Evolutionary conservation across 2,329 filamentous ascomycete species (phyloP).

Genomic region (Pestalotiopsis sp.): DNA sequence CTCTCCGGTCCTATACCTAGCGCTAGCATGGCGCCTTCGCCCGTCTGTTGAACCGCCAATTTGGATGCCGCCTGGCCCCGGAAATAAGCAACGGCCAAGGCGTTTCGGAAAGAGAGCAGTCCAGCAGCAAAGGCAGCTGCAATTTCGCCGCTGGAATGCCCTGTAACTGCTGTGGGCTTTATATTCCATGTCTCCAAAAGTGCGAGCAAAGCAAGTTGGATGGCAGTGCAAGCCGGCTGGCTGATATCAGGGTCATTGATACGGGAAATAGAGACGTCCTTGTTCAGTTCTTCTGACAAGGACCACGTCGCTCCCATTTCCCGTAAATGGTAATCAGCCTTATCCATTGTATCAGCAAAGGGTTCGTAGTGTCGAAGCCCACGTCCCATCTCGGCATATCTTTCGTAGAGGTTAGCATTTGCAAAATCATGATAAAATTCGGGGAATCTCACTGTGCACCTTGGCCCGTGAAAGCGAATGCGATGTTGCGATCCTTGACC

Average conservation of each 20-base stretch:
- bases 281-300: conserved; percentile 18
- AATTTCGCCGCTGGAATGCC: conserved; percentile 1
- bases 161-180: background rate
- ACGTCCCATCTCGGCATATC: conserved; percentile 19
- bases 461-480: conserved; percentile 32
- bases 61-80: conserved; percentile 24
- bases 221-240: conserved; percentile 35
- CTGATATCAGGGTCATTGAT: conserved; percentile 24
- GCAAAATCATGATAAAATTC: too few relatives aligned
- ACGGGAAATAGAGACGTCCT: conserved; percentile 17
- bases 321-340: conserved; percentile 15
- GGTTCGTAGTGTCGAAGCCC: conserved; percentile 19
- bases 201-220: background rate
- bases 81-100: background rate
- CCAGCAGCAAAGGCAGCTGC: background rate
- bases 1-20: background rate
- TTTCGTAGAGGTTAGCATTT: too few relatives aligned
- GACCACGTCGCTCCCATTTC: conserved; percentile 15
- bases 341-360: conserved; percentile 13
- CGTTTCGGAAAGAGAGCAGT: background rate
- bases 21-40: background rate
- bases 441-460: conserved; percentile 29
- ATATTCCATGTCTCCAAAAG: background rate
- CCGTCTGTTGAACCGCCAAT: background rate
- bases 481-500: background rate